Percentiles rank a stretch among this genome's conserved stretches.
Conservation (phyloP, 2,329 filamentous ascomycete genomes). For the Tolypocladium amazonense region DNA sequence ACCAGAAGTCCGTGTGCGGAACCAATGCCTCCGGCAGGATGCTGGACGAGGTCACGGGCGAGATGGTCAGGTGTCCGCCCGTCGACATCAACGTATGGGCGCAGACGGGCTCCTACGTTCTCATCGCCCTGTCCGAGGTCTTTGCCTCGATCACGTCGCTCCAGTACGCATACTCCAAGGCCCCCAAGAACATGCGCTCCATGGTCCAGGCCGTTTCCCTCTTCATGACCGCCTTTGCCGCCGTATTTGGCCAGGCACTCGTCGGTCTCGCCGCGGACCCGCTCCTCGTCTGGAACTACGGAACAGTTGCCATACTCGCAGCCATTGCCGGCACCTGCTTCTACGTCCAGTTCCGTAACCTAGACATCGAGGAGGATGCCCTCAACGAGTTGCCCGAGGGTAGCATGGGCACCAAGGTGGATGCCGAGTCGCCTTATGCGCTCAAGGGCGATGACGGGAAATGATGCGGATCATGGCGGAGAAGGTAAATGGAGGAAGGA, state of each 20-base stretch:
- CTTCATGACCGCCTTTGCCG: constrained; percentile 59
- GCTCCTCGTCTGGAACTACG: constrained; percentile 63
- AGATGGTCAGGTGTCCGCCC: constrained; percentile 34
- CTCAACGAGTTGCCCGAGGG: constrained; percentile 48
- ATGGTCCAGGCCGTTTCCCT: constrained; percentile 61
- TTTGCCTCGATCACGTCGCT: constrained; percentile 50
- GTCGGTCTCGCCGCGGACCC: constrained; percentile 52
- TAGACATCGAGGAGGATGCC: constrained; percentile 57
- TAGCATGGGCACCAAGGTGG: constrained; percentile 11
- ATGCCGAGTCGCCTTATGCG: constrained; percentile 8
- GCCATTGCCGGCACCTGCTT: constrained; percentile 49
- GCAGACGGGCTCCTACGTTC: constrained; percentile 39
- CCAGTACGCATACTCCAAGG: constrained; percentile 70
- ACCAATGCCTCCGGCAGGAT: constrained; percentile 30
- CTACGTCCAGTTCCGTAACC: constrained; percentile 54
- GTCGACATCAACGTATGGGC: constrained; percentile 57
- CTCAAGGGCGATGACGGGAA: neutral
- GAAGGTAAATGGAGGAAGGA: neutral
- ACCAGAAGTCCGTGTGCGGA: constrained; percentile 52
- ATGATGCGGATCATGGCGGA: neutral
- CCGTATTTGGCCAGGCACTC: constrained; percentile 61
- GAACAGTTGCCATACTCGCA: constrained; percentile 50
- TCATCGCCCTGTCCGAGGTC: constrained; percentile 42
- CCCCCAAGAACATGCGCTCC: constrained; percentile 69
- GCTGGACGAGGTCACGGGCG: constrained; percentile 6